These are phyloP conservation scores for Typha latifolia DNA, from an alignment of 176 grass and related monocot species.

Conservation along the genomic window DNA sequence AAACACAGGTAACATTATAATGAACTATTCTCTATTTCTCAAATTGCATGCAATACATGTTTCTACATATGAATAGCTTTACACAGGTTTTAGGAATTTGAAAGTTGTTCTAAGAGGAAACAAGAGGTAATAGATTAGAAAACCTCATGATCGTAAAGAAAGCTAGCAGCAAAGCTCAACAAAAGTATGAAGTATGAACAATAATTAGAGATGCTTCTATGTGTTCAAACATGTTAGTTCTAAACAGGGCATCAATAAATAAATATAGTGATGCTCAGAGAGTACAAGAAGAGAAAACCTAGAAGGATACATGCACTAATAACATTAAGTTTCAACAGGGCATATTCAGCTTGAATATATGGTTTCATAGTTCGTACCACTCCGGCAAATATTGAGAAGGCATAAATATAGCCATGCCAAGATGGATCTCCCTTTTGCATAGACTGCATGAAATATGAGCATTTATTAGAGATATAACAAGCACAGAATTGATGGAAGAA, in stretches of 20 bases:
- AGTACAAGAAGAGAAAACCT: neutral
- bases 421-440: constrained; percentile 92
- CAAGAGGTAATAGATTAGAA: too few species aligned
- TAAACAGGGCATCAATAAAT: neutral
- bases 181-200: too few species aligned
- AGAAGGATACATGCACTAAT: neutral
- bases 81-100: too few species aligned
- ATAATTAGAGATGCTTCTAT: too few species aligned
- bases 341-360: constrained; percentile 22
- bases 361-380: constrained; percentile 47
- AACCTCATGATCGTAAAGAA: too few species aligned
- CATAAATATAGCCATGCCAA: constrained; percentile 82
- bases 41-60: too few species aligned
- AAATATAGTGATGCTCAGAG: neutral
- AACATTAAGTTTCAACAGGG: neutral
- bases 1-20: neutral
- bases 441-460: constrained; percentile 32
- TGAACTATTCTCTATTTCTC: too few species aligned
- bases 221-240: too few species aligned
- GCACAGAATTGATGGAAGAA: neutral
- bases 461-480: neutral
- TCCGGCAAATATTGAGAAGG: constrained; percentile 91
- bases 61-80: too few species aligned
- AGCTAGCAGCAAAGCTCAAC: too few species aligned
- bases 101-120: too few species aligned